phyloP scores from a whole-genome alignment of 129 eudicot genomes.

The Rutidosis leptorrhynchoides region DNA sequence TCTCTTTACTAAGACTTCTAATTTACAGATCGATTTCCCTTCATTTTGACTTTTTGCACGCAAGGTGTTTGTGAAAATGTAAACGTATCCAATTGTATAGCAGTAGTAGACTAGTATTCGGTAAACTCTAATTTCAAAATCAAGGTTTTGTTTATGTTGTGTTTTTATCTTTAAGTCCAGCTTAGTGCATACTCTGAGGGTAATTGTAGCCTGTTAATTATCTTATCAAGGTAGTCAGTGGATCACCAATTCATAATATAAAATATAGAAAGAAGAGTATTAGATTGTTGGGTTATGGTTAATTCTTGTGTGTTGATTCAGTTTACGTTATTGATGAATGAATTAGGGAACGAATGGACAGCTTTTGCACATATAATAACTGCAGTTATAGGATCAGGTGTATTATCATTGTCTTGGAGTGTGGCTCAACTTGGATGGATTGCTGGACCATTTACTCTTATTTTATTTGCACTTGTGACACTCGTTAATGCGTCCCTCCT shows the following conservation, averaged over 20 bases:
- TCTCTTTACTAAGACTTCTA: no score
- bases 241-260: background rate
- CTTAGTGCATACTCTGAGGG: no score
- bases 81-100: background rate
- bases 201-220: no score
- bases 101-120: background rate
- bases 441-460: slow-evolving; percentile 61
- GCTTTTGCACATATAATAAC: slow-evolving; percentile 83
- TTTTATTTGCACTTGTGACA: slow-evolving; percentile 52
- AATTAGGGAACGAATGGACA: slow-evolving; percentile 59
- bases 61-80: background rate
- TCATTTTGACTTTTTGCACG: background rate
- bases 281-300: background rate
- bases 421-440: slow-evolving; percentile 86
- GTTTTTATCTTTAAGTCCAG: no score
- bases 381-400: slow-evolving; percentile 82
- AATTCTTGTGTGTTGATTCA: background rate
- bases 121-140: background rate
- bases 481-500: slow-evolving; percentile 54
- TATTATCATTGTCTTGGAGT: slow-evolving; percentile 75
- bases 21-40: background rate
- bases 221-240: no score
- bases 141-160: background rate
- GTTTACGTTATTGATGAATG: slow-evolving; percentile 15
- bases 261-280: background rate